Evolutionary conservation across 257 asterid genomes (phyloP).

Genomic region (Lithospermum erythrorhizon): DNA sequence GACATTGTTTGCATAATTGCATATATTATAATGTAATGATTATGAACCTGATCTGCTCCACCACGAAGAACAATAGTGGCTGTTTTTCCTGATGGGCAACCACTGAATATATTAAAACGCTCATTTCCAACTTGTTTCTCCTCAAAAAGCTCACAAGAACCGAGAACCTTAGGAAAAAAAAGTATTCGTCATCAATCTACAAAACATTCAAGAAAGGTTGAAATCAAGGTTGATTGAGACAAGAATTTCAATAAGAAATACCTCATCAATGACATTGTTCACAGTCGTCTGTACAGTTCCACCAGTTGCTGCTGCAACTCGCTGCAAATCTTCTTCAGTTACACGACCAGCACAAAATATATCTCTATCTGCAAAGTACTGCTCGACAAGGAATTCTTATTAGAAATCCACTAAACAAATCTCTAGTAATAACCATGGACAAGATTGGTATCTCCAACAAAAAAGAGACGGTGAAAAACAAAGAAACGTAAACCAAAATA

Average conservation of each 20-base stretch:
- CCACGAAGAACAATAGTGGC: conserved; percentile 96
- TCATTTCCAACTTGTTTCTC: conserved; percentile 95
- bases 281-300: conserved; percentile 90
- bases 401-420: background rate
- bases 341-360: conserved; percentile 96
- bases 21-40: background rate
- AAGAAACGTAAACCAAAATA: background rate
- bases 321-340: conserved; percentile 69
- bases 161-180: conserved; percentile 52
- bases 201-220: background rate
- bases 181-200: background rate
- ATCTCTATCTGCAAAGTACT: conserved; percentile 95
- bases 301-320: conserved; percentile 89
- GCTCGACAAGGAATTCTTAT: conserved; percentile 15
- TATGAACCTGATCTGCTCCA: conserved; percentile 88
- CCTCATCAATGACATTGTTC: conserved; percentile 81
- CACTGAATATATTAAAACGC: conserved; percentile 85
- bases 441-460: background rate
- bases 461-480: background rate
- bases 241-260: conserved; percentile 10
- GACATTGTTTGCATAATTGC: background rate
- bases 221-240: background rate
- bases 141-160: conserved; percentile 69
- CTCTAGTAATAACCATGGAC: background rate
- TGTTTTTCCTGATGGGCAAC: conserved; percentile 82